Evolutionary conservation across 2,329 filamentous ascomycete genomes (phyloP).

Genomic region (Aureobasidium pullulans): DNA sequence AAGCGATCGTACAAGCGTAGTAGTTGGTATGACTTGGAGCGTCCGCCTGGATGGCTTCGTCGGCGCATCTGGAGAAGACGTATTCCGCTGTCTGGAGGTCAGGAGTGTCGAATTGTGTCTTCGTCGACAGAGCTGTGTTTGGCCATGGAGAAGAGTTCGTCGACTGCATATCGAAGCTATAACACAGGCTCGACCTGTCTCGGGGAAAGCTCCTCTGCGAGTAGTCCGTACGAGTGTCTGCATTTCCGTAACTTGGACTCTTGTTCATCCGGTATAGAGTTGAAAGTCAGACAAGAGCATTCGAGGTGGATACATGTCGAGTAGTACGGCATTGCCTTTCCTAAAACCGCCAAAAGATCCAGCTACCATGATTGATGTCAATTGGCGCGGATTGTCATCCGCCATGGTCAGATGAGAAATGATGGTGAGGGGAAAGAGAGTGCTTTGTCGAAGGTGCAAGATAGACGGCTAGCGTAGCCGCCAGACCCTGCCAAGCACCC

Average conservation of each 20-base stretch:
- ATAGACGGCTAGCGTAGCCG: conserved; percentile 2
- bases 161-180: too few species aligned
- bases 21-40: not conserved
- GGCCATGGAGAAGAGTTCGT: not conserved
- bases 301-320: not conserved
- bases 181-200: not conserved
- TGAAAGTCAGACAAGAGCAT: not conserved
- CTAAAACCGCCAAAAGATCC: not conserved
- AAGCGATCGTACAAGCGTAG: not conserved
- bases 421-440: not conserved
- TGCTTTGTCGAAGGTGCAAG: not conserved
- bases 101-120: not conserved
- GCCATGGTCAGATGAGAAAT: not conserved
- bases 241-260: not conserved
- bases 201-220: too few species aligned
- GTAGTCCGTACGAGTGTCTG: not conserved
- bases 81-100: not conserved
- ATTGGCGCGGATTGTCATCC: too few species aligned
- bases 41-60: not conserved
- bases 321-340: not conserved
- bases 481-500: not conserved
- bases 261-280: not conserved
- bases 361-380: not conserved
- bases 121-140: not conserved
- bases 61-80: not conserved